Evolutionary conservation across 768 basidiomycete species (phyloP).

Genomic region (Butyriboletus loyo): DNA sequence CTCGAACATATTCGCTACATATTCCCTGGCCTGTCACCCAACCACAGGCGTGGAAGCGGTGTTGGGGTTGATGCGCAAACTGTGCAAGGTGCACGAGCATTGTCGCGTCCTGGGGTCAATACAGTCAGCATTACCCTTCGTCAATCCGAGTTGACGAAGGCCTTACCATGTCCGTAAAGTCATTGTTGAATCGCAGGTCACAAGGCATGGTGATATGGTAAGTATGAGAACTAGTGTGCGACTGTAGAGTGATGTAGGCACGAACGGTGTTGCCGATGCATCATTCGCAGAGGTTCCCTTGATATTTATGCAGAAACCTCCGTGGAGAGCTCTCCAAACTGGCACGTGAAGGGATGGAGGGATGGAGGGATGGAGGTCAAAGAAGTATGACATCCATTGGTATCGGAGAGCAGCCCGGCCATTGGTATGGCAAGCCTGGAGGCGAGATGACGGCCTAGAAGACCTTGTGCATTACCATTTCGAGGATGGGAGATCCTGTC

Average conservation of each 20-base stretch:
- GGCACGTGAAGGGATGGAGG: conserved; percentile 13
- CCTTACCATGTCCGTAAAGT: conserved; percentile 14
- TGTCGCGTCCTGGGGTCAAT: conserved; percentile 4
- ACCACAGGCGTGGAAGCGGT: conserved; percentile 11
- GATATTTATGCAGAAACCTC: conserved; percentile 20
- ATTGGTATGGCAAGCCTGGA: conserved; percentile 9
- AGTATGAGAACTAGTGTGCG: neutral
- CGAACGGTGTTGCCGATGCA: conserved; percentile 5
- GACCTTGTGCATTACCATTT: conserved; percentile 13
- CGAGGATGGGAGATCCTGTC: conserved; percentile 8
- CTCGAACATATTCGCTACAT: conserved; percentile 9
- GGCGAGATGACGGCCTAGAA: neutral
- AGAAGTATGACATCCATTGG: conserved; percentile 11
- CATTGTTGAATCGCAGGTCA: neutral
- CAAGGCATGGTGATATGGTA: conserved; percentile 1
- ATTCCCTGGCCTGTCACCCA: conserved; percentile 2
- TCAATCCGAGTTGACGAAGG: neutral
- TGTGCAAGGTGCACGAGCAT: neutral
- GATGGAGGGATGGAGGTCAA: conserved; percentile 12
- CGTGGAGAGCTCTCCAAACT: conserved; percentile 20
- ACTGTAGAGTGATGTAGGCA: neutral
- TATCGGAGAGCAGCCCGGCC: conserved; percentile 13
- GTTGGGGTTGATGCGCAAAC: neutral
- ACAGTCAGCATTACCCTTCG: neutral
- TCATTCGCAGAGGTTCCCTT: neutral